These are phyloP conservation scores for Macadamia integrifolia DNA, from an alignment of 164 flowering plant species.

Conservation along the genomic window DNA sequence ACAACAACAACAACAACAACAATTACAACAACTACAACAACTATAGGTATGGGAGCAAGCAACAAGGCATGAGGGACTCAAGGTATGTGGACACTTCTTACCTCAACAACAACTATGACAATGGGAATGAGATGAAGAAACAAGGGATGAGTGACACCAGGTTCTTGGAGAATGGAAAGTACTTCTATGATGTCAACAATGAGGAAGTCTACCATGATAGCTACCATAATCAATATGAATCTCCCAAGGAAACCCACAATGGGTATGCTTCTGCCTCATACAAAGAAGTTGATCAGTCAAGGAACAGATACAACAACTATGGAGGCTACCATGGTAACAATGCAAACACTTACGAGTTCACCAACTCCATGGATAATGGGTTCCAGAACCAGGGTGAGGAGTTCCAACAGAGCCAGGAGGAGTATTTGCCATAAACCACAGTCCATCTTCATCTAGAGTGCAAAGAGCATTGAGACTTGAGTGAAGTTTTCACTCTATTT, in stretches of 20 bases:
- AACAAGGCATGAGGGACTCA: conserved; percentile 1
- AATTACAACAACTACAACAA: conserved; percentile 6
- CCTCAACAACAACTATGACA: conserved; percentile 9
- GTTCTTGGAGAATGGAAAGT: conserved; percentile 37
- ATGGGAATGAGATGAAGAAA: conserved; percentile 5
- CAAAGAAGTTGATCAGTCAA: neutral
- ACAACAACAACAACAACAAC: conserved; percentile 13
- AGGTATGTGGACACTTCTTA: neutral
- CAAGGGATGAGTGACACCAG: conserved; percentile 51
- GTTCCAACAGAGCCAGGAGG: conserved; percentile 17
- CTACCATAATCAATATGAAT: conserved; percentile 5
- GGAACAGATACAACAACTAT: neutral
- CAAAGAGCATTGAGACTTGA: too few relatives aligned
- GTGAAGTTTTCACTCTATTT: too few relatives aligned
- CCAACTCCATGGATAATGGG: conserved; percentile 34
- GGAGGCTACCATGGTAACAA: conserved; percentile 4
- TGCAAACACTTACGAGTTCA: conserved; percentile 26
- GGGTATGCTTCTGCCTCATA: conserved; percentile 7
- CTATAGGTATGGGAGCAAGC: conserved; percentile 8
- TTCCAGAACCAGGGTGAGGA: conserved; percentile 15
- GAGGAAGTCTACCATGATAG: conserved; percentile 13
- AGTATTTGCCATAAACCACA: conserved; percentile 23
- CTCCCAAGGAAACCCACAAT: neutral
- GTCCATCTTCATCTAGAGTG: neutral
- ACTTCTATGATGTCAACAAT: conserved; percentile 20